Percentiles rank a stretch among this genome's conserved stretches.
Conservation (phyloP, 1,284 basidiomycete genomes). For the Inonotus obliquus region DNA sequence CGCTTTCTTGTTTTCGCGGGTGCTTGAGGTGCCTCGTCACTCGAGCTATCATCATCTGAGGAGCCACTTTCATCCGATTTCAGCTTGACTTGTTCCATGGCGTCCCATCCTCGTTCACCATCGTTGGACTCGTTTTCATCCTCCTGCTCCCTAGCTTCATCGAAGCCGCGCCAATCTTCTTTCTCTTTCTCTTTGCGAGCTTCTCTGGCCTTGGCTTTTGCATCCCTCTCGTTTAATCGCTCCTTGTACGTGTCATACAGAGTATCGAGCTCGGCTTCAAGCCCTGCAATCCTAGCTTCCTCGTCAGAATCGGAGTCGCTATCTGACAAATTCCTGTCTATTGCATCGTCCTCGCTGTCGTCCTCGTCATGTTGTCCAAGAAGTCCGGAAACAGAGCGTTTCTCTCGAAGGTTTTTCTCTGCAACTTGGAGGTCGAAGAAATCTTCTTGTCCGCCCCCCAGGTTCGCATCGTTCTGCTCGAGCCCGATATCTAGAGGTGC, state of each 20-base stretch:
- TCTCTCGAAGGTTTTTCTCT: conserved; percentile 45
- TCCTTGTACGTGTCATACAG: conserved; percentile 88
- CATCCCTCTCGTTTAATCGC: conserved; percentile 78
- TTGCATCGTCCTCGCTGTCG: conserved; percentile 32
- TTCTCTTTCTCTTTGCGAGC: conserved; percentile 72
- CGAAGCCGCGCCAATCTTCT: conserved; percentile 78
- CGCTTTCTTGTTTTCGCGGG: conserved; percentile 39
- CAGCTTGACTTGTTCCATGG: conserved; percentile 60
- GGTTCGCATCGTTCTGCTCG: conserved; percentile 73
- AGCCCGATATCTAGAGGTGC: conserved; percentile 94
- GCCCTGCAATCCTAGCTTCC: conserved; percentile 53
- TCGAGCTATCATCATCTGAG: conserved; percentile 42
- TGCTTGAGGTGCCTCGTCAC: conserved; percentile 36
- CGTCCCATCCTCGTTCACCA: conserved; percentile 75
- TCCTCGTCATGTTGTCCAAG: conserved; percentile 47
- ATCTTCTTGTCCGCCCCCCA: conserved; percentile 72
- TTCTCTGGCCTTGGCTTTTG: conserved; percentile 88
- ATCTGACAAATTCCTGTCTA: conserved; percentile 33
- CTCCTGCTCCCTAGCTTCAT: conserved; percentile 29
- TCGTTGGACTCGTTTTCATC: conserved; percentile 40
- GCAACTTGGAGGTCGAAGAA: conserved; percentile 79
- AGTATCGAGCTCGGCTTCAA: conserved; percentile 86
- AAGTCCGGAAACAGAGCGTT: conserved; percentile 40
- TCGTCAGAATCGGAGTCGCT: conserved; percentile 64
- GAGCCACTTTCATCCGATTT: conserved; percentile 52